Conservation (phyloP, 768 basidiomycete species). For the Mycena amicta region DNA sequence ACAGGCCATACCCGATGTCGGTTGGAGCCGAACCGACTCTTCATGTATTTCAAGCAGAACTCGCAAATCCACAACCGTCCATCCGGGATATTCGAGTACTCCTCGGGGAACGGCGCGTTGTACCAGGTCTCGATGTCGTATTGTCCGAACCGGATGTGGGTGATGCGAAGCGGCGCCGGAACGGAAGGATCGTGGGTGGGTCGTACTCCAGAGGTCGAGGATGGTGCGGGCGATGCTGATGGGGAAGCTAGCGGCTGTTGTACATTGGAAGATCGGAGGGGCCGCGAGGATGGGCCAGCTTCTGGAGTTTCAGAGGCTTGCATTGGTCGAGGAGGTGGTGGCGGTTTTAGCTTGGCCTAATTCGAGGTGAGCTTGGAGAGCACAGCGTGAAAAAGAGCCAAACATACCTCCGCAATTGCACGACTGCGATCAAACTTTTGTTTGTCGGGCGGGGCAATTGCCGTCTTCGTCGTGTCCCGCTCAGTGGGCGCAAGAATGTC, state of each 20-base stretch:
- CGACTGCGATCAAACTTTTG: constrained; percentile 73
- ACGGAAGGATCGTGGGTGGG: constrained; percentile 31
- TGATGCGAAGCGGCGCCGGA: constrained; percentile 61
- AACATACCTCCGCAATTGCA: constrained; percentile 70
- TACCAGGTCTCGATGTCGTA: constrained; percentile 98
- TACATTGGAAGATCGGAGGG: constrained; percentile 60
- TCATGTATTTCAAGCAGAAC: constrained; percentile 98
- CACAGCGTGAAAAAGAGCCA: constrained; percentile 11
- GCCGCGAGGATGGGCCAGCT: constrained; percentile 59
- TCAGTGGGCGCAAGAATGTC: constrained; percentile 72
- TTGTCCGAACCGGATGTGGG: constrained; percentile 84
- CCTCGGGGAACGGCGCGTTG: constrained; percentile 97
- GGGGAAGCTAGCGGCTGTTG: constrained; percentile 41
- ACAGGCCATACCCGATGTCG: constrained; percentile 75
- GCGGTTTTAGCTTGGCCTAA: constrained; percentile 46
- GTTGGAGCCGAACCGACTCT: constrained; percentile 82
- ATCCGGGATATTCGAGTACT: constrained; percentile 90
- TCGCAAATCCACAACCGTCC: constrained; percentile 96
- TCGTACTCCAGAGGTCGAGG: constrained; percentile 37
- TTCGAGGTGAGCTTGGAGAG: constrained; percentile 6
- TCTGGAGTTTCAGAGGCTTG: constrained; percentile 27
- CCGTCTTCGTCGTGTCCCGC: constrained; percentile 72
- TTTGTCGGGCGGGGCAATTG: constrained; percentile 62
- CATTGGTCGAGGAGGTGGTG: constrained; percentile 35
- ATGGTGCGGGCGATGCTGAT: constrained; percentile 42